These are phyloP conservation scores for Suillus ampliporus DNA, from an alignment of 768 basidiomycete species.

Conservation along the genomic window DNA sequence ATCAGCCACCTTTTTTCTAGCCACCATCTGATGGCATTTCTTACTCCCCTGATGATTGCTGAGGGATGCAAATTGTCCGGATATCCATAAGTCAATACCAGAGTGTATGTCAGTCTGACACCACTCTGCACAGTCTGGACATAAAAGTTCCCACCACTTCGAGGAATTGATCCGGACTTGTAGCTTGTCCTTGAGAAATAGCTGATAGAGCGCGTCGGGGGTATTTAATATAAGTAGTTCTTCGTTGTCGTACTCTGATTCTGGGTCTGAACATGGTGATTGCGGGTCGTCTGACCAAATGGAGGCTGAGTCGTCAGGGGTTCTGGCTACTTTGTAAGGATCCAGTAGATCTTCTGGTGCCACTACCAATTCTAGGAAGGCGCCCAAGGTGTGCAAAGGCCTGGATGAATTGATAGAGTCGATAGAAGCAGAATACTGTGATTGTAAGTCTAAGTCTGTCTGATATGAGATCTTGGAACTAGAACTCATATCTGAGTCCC, in stretches of 20 bases:
- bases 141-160: not conserved
- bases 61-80: not conserved
- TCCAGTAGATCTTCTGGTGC: not conserved
- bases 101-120: slow-evolving; percentile 1
- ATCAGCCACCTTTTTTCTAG: not conserved
- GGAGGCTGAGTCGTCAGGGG: not conserved
- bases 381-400: not conserved
- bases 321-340: not conserved
- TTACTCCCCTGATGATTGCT: not conserved
- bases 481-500: not conserved
- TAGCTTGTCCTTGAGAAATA: not conserved
- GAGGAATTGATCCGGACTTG: not conserved
- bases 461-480: not conserved
- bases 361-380: not conserved
- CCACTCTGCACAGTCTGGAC: not conserved
- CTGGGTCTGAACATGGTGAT: not conserved
- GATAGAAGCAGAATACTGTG: not conserved
- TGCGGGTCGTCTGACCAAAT: not conserved
- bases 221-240: not conserved
- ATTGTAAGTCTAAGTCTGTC: not conserved
- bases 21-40: not conserved
- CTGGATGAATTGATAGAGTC: not conserved
- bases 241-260: not conserved
- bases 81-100: not conserved
- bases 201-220: not conserved